Percentiles rank a stretch among this genome's conserved stretches.
phyloP scores from a whole-genome alignment of 2,329 filamentous ascomycete species.

The Calonectria fujianensis region DNA sequence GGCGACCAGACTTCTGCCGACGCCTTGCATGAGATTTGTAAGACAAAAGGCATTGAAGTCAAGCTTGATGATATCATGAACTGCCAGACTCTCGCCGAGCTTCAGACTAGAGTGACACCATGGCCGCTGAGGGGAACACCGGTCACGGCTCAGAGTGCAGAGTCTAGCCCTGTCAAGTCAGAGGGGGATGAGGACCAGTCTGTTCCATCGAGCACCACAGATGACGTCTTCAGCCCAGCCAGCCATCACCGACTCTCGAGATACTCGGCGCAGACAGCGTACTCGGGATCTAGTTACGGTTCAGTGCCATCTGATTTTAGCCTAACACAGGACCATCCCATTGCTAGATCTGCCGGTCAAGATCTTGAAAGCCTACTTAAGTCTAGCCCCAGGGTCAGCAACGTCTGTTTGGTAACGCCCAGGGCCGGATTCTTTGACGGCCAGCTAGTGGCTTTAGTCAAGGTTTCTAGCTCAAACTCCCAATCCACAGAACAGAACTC shows the following conservation, averaged over 20 bases:
- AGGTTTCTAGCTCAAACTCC: slow-evolving; percentile 54
- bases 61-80: slow-evolving; percentile 64
- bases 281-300: slow-evolving; percentile 45
- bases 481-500: slow-evolving; percentile 57
- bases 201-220: slow-evolving; percentile 9
- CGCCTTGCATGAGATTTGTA: slow-evolving; percentile 42
- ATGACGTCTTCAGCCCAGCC: slow-evolving; percentile 37
- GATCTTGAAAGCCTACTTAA: slow-evolving; percentile 63
- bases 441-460: slow-evolving; percentile 69
- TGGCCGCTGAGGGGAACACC: slow-evolving; percentile 20
- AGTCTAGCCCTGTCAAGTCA: background rate
- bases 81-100: slow-evolving; percentile 66
- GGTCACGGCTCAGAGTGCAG: background rate
- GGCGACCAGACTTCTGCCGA: slow-evolving; percentile 62
- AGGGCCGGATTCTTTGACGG: slow-evolving; percentile 71
- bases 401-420: slow-evolving; percentile 66
- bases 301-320: slow-evolving; percentile 30
- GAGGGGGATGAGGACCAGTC: slow-evolving; percentile 30
- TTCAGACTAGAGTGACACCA: slow-evolving; percentile 63
- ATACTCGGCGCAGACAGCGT: background rate
- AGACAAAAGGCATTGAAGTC: slow-evolving; percentile 57
- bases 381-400: slow-evolving; percentile 63
- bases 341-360: slow-evolving; percentile 31
- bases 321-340: slow-evolving; percentile 14
- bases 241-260: background rate